Conservation (phyloP, 768 basidiomycete genomes). For the Suillus lakei region DNA sequence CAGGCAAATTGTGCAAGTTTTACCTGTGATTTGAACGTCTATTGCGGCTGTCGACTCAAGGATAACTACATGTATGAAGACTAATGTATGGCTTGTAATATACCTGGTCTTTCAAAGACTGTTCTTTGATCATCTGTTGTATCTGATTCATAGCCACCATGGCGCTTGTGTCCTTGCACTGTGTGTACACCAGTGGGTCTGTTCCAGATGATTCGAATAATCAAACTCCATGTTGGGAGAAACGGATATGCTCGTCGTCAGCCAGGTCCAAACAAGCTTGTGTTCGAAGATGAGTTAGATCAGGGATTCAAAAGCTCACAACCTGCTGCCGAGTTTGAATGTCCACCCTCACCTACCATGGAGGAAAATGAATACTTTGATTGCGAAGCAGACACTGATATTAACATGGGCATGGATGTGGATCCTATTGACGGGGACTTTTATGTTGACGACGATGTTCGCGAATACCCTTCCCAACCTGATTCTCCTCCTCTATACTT, state of each 20-base stretch:
- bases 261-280: neutral
- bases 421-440: neutral
- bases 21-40: neutral
- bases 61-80: slow-evolving; percentile 1
- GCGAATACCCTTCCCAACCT: neutral
- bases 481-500: neutral
- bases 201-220: neutral
- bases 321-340: neutral
- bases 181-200: neutral
- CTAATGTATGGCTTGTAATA: slow-evolving; percentile 1
- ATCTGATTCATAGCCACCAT: slow-evolving; percentile 2
- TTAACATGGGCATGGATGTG: neutral
- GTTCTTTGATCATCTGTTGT: neutral
- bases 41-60: neutral
- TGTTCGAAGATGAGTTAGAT: neutral
- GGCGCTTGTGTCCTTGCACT: neutral
- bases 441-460: neutral
- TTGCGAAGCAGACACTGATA: neutral
- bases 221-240: neutral
- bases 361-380: neutral
- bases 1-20: neutral
- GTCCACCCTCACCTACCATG: neutral
- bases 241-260: neutral
- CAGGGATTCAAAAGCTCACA: neutral
- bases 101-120: neutral